Conservation (phyloP, 2,329 filamentous ascomycete species). For the Plenodomus biglobosus region DNA sequence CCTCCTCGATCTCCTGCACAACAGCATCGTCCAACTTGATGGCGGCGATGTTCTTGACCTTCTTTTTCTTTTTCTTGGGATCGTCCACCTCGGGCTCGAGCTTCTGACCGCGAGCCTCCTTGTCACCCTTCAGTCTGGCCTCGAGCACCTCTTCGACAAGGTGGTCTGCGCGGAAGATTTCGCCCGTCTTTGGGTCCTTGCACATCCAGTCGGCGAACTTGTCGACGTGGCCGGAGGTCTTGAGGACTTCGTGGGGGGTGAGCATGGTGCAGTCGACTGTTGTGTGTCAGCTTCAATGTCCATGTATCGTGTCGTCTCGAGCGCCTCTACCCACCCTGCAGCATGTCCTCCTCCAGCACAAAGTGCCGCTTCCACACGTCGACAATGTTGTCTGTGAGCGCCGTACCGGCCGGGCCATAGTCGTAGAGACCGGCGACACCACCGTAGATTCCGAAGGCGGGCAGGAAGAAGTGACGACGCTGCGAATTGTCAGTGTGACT, state of each 20-base stretch:
- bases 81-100: slow-evolving; percentile 73
- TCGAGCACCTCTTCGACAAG: slow-evolving; percentile 94
- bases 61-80: slow-evolving; percentile 88
- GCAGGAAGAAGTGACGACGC: slow-evolving; percentile 76
- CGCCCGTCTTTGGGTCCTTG: slow-evolving; percentile 96
- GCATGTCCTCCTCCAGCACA: slow-evolving; percentile 90
- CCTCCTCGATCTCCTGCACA: slow-evolving; percentile 86
- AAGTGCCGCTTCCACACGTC: slow-evolving; percentile 93
- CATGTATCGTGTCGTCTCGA: neutral
- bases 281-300: neutral
- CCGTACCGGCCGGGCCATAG: slow-evolving; percentile 86
- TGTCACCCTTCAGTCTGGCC: slow-evolving; percentile 81
- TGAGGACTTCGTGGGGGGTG: slow-evolving; percentile 89
- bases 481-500: slow-evolving; percentile 31
- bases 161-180: slow-evolving; percentile 95
- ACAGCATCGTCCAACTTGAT: slow-evolving; percentile 85
- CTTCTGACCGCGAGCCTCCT: slow-evolving; percentile 84
- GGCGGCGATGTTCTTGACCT: slow-evolving; percentile 61
- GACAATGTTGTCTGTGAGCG: slow-evolving; percentile 83
- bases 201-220: slow-evolving; percentile 99
- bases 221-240: slow-evolving; percentile 92
- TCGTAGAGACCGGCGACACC: slow-evolving; percentile 89
- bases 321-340: slow-evolving; percentile 56
- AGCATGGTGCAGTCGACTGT: slow-evolving; percentile 85
- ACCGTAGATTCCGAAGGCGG: slow-evolving; percentile 92